Base-by-base conservation (phyloP, 2,329 filamentous ascomycete species). In the Pestalotiopsis sp. region DNA sequence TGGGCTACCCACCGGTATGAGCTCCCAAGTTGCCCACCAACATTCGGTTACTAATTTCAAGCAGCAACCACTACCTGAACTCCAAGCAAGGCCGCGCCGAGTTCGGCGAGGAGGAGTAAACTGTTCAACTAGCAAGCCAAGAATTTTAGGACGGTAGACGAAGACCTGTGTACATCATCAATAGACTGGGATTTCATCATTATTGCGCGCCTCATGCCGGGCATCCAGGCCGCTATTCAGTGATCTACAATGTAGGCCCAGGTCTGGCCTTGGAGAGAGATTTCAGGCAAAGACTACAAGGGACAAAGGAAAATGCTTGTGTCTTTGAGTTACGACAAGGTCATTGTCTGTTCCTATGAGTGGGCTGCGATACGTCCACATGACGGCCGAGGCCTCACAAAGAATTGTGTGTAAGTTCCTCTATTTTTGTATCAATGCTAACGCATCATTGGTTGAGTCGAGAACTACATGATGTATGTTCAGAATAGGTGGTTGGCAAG, bases 1-100 rank as follows among this genome's bases (percentile, higher is more conserved):
- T 98, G 95, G 95, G 95, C 95, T 73, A 91, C 90, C 76, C 91
- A 97, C 85, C 90, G 90, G 95, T 98, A 88, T 76, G 90, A 84
- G 6, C 7, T 25, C 49, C 17, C 95, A 98, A 88, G 76, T 90
- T 84, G 9, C 3, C 59, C 45, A 36, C 9, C 4, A 14, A 13
- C 7, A 5, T 6, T 61, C 23, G 0, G 11, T 27, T 36, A 4
- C 59, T 62, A 9, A 62, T 4, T 11, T 23, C 5, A 5, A 14
- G 9, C 39, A 70, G 69, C 63, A 70, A 70, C 69, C 69, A 70
- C 69, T 68, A 70, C 67, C 67, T 70, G 23, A 70, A 70, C 69
- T 70, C 69, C 59, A 70, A 70, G 66, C 57, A 56, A 4, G 69
- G 69, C 62, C 69, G 69, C 49, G 65, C 66, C 27, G 69, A 70